Base-by-base conservation (phyloP, 164 flowering plant genomes). In the Hamamelis virginiana region DNA sequence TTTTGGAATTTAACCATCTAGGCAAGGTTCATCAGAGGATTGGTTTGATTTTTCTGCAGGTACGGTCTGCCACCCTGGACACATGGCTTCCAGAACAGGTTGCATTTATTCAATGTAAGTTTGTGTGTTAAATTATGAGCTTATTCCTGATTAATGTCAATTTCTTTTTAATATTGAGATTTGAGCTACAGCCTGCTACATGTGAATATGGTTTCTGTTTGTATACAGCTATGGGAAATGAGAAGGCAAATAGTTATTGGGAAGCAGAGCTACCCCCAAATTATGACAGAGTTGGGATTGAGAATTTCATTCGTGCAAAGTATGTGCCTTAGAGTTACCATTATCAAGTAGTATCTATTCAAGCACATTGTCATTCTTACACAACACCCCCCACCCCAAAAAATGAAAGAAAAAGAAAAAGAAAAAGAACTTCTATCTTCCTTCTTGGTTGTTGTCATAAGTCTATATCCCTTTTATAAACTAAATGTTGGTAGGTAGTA, bases 81-180 rank as follows among this genome's bases (percentile, higher is more conserved):
- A 92, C 97, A 70, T 92, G 97, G 97, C 97, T 92, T 67, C 97
- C 97, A 3, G 97, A 92, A 77, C 97, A 92, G 85, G 94, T 92
- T 81, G 91, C 94, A n/a, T 92, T 89, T 74, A 89, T 92, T 78
- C 92, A 90, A 60, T 85, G 97, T 92, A 83, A 80, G 95, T 26
- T 33, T 73, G 18, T 25, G 5, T 67, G 6, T 45, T 33, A 41
- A 27, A 50, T 58, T 51, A 33, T 18, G 22, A 1, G 5, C 26
- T 61, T 25, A 46, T 26, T 59, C 59, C 5, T 69, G 23, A 21
- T 13, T 69, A 11, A 21, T 65, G 14, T 70, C 11, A 1, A 19
- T 41, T 38, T 26, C 55, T 8, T 1, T 53, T 45, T 41, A 19
- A 25, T 9, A 23, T 41, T 47, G 18, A 13, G 19, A 26, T 22